These are phyloP conservation scores for Chamaecyparis obtusa DNA, from an alignment of 75 land plant genomes.

Conservation along the genomic window DNA sequence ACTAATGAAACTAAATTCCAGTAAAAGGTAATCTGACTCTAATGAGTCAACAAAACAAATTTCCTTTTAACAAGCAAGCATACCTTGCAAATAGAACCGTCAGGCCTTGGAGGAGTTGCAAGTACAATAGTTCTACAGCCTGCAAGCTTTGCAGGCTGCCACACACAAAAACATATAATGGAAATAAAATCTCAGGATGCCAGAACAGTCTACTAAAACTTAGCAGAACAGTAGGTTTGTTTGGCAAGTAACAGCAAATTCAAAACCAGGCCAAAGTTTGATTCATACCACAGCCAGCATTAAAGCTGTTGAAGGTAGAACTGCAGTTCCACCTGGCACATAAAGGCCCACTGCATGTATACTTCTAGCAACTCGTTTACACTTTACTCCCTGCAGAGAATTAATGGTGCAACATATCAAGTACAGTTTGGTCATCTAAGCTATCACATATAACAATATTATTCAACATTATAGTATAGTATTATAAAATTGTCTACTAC, in stretches of 20 bases:
- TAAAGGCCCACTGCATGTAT: conserved; percentile 93
- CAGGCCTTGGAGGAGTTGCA: conserved; percentile 90
- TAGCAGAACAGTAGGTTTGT: neutral
- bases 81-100: conserved; percentile 98
- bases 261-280: neutral
- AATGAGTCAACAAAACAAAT: neutral
- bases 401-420: neutral
- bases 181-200: neutral
- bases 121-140: conserved; percentile 90
- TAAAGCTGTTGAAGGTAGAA: conserved; percentile 97
- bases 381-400: conserved; percentile 76
- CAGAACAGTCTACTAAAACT: neutral
- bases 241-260: neutral
- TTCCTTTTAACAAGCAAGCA: conserved; percentile 9
- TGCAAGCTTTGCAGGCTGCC: conserved; percentile 97
- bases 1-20: neutral
- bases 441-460: neutral
- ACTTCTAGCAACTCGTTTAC: conserved; percentile 86
- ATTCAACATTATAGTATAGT: neutral
- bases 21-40: neutral
- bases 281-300: conserved; percentile 92
- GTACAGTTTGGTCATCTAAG: conserved; percentile 7
- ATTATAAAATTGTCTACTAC: neutral
- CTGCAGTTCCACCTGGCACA: conserved; percentile 99
- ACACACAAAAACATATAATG: neutral